Evolutionary conservation across 2,329 filamentous ascomycete species (phyloP), one percentile per base, ranked within the genome.

Genomic region (Emergomyces orientalis): DNA sequence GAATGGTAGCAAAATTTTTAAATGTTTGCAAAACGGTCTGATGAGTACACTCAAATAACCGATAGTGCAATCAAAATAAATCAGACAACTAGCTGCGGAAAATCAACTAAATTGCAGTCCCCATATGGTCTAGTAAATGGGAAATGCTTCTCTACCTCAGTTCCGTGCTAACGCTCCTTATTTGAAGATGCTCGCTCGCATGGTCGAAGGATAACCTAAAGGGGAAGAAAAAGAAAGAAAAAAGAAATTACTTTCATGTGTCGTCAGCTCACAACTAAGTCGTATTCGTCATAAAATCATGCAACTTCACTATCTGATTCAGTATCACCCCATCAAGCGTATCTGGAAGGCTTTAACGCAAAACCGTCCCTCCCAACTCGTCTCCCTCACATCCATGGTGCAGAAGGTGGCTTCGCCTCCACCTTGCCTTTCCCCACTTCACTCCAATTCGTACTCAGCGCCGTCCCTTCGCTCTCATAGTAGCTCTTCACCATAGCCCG

Each of bases 401-500:
- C 37, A 17, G 13, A 63, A 1, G 64, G 64, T n/a, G 65, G 63
- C 22, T 61, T 62, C 14, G 45, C 57, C 72, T 90, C 84, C 32
- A 97, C 88, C 30, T 78, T 88, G 22, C 84, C 85, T 66, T 81
- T 83, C 59, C 85, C 84, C 25, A 97, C 93, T 65, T 96, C 89
- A 11, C 79, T 77, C 94, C 94, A 99, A 73, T 93, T 91, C 0
- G 94, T 99, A 75, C 91, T 97, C 59, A 99, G 78, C 2, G 89
- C 84, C 0, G 94, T 99, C 4, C 94, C 94, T 69, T 95, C 94
- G 75, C 92, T 97, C 80, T 99, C 93, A 17, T 86, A 82, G 71
- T 90, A 97, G 72, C 90, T 96, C 84, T 99, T 99, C 86, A 95
- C 90, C 94, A 99, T 99, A 9, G 94, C 94, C 1, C 91, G 86